phyloP scores from a whole-genome alignment of 371 early-diverging fungal genomes.

The Mucor plumbeus region DNA sequence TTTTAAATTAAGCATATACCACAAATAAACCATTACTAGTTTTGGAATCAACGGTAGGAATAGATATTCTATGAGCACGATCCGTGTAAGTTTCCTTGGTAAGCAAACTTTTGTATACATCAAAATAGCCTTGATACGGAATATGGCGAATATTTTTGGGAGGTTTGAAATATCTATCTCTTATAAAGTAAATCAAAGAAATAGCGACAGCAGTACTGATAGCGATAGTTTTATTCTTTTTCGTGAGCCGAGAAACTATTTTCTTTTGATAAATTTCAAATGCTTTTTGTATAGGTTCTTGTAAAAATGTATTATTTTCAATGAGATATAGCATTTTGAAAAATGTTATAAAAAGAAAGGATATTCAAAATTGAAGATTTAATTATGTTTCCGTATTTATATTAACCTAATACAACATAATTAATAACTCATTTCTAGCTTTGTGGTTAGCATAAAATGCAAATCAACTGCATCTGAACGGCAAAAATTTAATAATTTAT shows the following conservation, averaged over 20 bases:
- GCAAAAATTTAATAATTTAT: too few species aligned
- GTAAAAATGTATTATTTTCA: background rate
- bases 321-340: background rate
- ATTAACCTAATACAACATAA: too few species aligned
- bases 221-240: conserved; percentile 15
- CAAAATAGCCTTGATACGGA: conserved; percentile 17
- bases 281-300: background rate
- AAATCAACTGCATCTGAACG: too few species aligned
- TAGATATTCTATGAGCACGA: background rate
- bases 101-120: background rate
- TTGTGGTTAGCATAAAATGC: too few species aligned
- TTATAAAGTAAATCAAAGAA: conserved; percentile 2
- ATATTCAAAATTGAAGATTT: background rate
- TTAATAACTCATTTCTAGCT: too few species aligned
- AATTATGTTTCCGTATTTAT: too few species aligned
- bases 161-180: conserved; percentile 8
- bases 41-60: conserved; percentile 9
- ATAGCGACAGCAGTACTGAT: conserved; percentile 13
- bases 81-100: background rate
- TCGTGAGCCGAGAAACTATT: conserved; percentile 12
- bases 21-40: conserved; percentile 15
- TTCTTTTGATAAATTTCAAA: conserved; percentile 1
- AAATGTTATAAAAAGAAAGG: background rate
- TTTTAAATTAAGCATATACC: conserved; percentile 2
- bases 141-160: conserved; percentile 32